Percentiles rank a stretch among this genome's conserved stretches.
phyloP scores from a whole-genome alignment of 768 basidiomycete genomes.

The Lyophyllum semitale region DNA sequence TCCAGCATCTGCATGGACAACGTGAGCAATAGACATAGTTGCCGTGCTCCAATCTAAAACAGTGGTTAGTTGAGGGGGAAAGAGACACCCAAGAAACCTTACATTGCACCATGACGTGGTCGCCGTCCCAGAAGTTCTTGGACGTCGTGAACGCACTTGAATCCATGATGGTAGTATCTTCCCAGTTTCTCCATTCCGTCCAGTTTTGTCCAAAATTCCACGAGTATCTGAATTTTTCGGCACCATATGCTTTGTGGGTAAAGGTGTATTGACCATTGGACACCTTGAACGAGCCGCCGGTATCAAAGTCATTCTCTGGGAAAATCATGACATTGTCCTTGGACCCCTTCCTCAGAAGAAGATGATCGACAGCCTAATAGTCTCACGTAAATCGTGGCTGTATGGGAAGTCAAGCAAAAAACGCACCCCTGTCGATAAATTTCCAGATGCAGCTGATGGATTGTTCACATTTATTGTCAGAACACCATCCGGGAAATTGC shows the following conservation, averaged over 20 bases:
- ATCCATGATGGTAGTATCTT: constrained; percentile 68
- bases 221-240: constrained; percentile 85
- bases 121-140: constrained; percentile 72
- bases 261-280: constrained; percentile 71
- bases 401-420: constrained; percentile 4
- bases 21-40: constrained; percentile 59
- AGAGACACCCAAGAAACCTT: constrained; percentile 25
- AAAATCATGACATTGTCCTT: constrained; percentile 83
- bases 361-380: constrained; percentile 64
- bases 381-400: constrained; percentile 10
- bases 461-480: constrained; percentile 70
- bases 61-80: neutral
- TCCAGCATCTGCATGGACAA: constrained; percentile 77
- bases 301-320: constrained; percentile 79
- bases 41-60: constrained; percentile 75
- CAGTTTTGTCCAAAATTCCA: constrained; percentile 86
- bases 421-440: constrained; percentile 58
- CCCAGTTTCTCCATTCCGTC: constrained; percentile 80
- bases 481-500: constrained; percentile 81
- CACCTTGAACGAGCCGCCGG: constrained; percentile 50
- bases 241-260: constrained; percentile 81
- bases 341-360: constrained; percentile 80
- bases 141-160: constrained; percentile 52
- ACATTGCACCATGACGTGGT: constrained; percentile 92
- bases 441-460: constrained; percentile 43